Evolutionary conservation across 2,329 filamentous ascomycete species (phyloP).

Genomic region (Ascochyta clinopodiicola): DNA sequence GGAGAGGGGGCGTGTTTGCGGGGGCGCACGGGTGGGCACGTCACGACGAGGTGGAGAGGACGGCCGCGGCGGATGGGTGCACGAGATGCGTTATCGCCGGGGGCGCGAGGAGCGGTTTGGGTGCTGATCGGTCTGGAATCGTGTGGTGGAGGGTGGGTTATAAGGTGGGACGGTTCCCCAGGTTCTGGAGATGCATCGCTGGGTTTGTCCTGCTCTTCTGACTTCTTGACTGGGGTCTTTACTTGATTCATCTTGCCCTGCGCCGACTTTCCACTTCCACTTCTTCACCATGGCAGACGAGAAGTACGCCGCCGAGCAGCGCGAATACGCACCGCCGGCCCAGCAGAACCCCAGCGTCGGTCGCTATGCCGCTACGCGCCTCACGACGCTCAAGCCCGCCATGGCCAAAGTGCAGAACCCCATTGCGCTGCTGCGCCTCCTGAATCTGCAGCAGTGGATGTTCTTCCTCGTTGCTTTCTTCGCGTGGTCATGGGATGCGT

Average conservation of each 20-base stretch:
- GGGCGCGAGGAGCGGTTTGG: neutral
- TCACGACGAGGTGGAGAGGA: constrained; percentile 15
- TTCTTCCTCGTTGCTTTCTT: constrained; percentile 59
- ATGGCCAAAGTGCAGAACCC: constrained; percentile 63
- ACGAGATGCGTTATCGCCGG: constrained; percentile 3
- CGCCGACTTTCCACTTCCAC: neutral
- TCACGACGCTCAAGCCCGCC: constrained; percentile 62
- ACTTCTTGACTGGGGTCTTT: neutral
- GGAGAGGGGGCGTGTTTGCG: neutral
- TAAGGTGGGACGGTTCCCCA: constrained; percentile 9
- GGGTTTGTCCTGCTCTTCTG: neutral
- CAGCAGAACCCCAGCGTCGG: constrained; percentile 39
- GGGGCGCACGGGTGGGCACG: constrained; percentile 19
- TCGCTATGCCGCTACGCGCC: constrained; percentile 60
- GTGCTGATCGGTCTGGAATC: neutral
- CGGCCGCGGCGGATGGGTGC: constrained; percentile 9
- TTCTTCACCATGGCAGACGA: constrained; percentile 28
- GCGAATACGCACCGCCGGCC: constrained; percentile 19
- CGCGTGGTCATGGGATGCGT: constrained; percentile 59
- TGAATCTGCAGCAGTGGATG: constrained; percentile 65
- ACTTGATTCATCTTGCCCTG: neutral
- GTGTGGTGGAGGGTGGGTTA: neutral
- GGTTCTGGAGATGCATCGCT: neutral
- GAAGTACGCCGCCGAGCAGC: constrained; percentile 24
- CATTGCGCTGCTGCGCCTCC: constrained; percentile 56